Base-by-base conservation (phyloP, 305 asterid species). In the Fraxinus floribunda region DNA sequence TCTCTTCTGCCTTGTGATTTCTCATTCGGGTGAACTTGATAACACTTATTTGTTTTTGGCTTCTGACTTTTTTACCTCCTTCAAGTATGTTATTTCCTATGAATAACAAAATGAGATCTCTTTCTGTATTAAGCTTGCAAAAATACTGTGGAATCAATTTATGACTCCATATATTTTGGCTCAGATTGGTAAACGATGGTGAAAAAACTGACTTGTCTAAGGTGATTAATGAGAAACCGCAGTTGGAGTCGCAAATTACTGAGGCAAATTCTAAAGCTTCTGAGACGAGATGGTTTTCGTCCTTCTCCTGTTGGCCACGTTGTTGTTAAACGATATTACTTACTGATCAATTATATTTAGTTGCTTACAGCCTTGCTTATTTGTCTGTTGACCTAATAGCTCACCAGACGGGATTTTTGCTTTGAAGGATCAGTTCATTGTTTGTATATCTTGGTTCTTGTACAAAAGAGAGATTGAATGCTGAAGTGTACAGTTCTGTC, bases 151-250 rank as follows among this genome's bases (percentile, higher is more conserved):
- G 60, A 57, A 84, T 22, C 20, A n/a, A 24, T 39, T 16, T 78
- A 16, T 15, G 11, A 44, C 35, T 34, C 36, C 52, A 9, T 9
- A 32, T 75, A 9, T 22, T 26, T 72, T 75, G 13, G 57, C 41
- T 83, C 95, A 95, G 99, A 76, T 88, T 94, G 87, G 90, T 83
- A 24, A 82, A 79, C 1, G 93, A 88, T 30, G 87, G 86, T 5
- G 86, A 82, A 46, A 93, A 87, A 71, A 60, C 82, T 0, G 79
- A 79, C n/a, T 89, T 94, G 8, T 77, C 86, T 77, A 89, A 87
- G 86, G 78, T 79, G 41, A 82, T 75, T 2, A 18, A 86, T 70
- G 95, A 86, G 83, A 90, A 89, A 64, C 84, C 86, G 0, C 90
- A 87, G 81, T 0, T 34, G 84, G 82, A 86, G 79, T 72, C 72